Evolutionary conservation across 2,329 filamentous ascomycete species (phyloP), one percentile per base, ranked within the genome.

Genomic region (Cordyceps farinosa): DNA sequence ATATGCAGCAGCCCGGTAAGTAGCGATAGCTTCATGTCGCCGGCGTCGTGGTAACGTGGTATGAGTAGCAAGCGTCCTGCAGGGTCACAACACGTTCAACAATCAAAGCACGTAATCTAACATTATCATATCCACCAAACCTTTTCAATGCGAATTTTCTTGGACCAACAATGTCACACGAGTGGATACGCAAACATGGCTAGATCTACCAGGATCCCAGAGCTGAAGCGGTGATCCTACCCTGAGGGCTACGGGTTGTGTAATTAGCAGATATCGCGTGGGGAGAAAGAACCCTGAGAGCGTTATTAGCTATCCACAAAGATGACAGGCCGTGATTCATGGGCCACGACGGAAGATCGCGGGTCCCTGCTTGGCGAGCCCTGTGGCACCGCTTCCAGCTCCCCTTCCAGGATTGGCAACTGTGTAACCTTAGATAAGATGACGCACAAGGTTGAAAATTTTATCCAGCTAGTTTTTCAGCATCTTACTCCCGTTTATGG

Each of bases 271-370:
- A 1, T 5, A 40, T 29, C 6, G 17, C 13, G 42, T 17, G 47
- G 36, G 11, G 36, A 52, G 3, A n/a, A 34, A 52, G 15, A 52
- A 60, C 57, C 57, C 17, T 60, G 57, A 60, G 57, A 51, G 57
- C 30, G 3, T 8, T 29, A 40, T 5, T 7, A 40, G n/a, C 15
- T 36, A 30, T 42, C 56, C 56, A 51, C 45, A 22, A 6, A 13
- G 17, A 22, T 7, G 10, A 5, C 27, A 15, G 53, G 44, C 13
- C 56, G 22, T 42, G 47, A 42, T 22, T 59, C 15, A 27, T 59
- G 34, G 32, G 56, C 47, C 45, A 51, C 51, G 45, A 32, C 55
- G 34, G 45, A 9, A 40, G 56, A 51, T 59, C 34, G 34, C 32
- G 13, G 6, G 7, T 40, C 9, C 44, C 42, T 58, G 45, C 45